These are phyloP conservation scores for Cytospora paraplurivora DNA, from an alignment of 2,329 filamentous ascomycete genomes.

Conservation along the genomic window DNA sequence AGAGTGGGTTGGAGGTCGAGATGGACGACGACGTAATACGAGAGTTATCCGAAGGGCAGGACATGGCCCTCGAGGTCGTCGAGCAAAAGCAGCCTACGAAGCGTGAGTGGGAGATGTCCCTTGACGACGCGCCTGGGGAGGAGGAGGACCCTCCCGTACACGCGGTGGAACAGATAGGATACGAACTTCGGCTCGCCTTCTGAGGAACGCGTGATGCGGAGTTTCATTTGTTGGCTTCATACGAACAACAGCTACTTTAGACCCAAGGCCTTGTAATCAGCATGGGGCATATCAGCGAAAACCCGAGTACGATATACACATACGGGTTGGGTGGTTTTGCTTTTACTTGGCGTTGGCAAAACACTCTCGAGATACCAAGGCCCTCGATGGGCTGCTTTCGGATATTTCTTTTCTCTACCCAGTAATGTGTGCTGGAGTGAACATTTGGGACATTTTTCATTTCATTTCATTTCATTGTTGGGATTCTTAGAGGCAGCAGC, in stretches of 20 bases:
- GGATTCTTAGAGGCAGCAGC: neutral
- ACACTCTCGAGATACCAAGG: conserved; percentile 35
- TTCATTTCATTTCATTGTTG: neutral
- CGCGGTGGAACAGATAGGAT: conserved; percentile 38
- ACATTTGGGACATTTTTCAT: conserved; percentile 9
- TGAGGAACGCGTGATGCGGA: conserved; percentile 35
- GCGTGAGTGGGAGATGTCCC: conserved; percentile 63
- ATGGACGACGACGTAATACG: conserved; percentile 88
- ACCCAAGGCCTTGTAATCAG: conserved; percentile 20
- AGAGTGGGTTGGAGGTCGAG: conserved; percentile 77
- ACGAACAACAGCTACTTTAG: conserved; percentile 11
- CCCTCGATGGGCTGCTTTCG: conserved; percentile 27
- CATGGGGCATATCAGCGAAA: conserved; percentile 9
- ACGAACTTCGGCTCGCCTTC: conserved; percentile 52
- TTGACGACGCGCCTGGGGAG: conserved; percentile 46
- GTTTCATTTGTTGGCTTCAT: conserved; percentile 8
- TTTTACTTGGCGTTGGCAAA: conserved; percentile 31
- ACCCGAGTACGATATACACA: conserved; percentile 22
- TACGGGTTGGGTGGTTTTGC: conserved; percentile 22
- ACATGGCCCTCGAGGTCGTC: conserved; percentile 75
- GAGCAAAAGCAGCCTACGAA: conserved; percentile 50
- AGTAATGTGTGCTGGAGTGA: conserved; percentile 16
- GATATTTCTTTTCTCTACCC: conserved; percentile 4
- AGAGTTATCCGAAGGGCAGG: conserved; percentile 85
- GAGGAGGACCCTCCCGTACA: conserved; percentile 41